A percentile compares a stretch with the other conserved stretches of the same genome.
Conservation (phyloP, 805 yeast genomes). For the Monosporozyma unispora region DNA sequence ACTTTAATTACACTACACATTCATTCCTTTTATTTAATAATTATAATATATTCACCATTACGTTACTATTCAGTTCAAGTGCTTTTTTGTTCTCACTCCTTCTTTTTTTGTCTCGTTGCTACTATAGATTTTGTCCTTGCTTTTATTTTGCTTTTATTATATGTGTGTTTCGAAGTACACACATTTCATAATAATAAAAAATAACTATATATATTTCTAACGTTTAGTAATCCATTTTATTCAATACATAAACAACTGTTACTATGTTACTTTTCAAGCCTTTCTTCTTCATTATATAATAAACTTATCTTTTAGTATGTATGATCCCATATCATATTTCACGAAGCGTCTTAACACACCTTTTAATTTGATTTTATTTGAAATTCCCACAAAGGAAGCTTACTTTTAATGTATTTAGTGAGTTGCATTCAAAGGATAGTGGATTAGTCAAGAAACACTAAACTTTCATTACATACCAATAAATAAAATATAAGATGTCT, state of each 20-base stretch:
- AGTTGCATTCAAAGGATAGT: too few species aligned
- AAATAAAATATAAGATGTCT: slow-evolving; percentile 5
- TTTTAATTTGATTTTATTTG: too few species aligned
- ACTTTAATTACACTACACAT: too few species aligned
- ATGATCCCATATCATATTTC: not conserved
- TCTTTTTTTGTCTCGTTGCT: not conserved
- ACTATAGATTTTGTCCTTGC: not conserved
- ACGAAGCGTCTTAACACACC: not conserved
- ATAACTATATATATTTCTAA: not conserved
- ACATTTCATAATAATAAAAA: too few species aligned
- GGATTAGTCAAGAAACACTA: too few species aligned
- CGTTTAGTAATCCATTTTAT: not conserved
- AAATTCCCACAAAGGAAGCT: too few species aligned
- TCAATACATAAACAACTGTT: not conserved
- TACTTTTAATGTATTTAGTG: too few species aligned
- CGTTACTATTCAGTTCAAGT: not conserved
- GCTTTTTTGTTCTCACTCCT: not conserved
- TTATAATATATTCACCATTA: not conserved
- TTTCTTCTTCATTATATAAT: too few species aligned
- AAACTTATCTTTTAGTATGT: too few species aligned
- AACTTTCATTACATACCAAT: not conserved
- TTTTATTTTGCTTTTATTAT: not conserved
- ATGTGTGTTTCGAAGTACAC: not conserved
- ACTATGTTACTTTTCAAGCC: too few species aligned
- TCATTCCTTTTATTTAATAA: too few species aligned